phyloP scores from a whole-genome alignment of 805 yeast genomes.

The Metschnikowia drakensbergensis region DNA sequence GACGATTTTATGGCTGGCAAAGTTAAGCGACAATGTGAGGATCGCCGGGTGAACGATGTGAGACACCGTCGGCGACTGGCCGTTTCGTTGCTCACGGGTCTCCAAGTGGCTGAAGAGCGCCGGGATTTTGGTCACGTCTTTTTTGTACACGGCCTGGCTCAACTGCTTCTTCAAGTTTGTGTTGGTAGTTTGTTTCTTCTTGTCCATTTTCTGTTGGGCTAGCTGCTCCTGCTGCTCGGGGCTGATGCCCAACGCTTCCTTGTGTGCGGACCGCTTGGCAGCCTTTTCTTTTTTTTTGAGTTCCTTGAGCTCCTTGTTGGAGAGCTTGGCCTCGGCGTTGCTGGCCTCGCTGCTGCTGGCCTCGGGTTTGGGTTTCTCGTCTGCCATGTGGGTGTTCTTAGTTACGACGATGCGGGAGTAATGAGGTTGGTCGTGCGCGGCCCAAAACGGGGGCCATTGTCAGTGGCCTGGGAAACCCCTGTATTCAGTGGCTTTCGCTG shows the following conservation, averaged over 20 bases:
- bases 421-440: neutral
- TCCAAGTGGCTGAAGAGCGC: slow-evolving; percentile 76
- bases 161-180: slow-evolving; percentile 52
- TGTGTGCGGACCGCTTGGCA: slow-evolving; percentile 86
- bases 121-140: slow-evolving; percentile 47
- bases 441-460: no score
- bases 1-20: slow-evolving; percentile 78
- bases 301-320: slow-evolving; percentile 84
- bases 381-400: slow-evolving; percentile 7
- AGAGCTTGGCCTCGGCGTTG: slow-evolving; percentile 25
- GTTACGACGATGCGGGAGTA: neutral
- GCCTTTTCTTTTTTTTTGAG: slow-evolving; percentile 86
- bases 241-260: slow-evolving; percentile 59
- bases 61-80: slow-evolving; percentile 50
- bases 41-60: slow-evolving; percentile 85
- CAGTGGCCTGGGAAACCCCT: no score
- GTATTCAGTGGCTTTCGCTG: slow-evolving; percentile 25
- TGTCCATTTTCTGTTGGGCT: slow-evolving; percentile 42
- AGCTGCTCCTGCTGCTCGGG: slow-evolving; percentile 42
- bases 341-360: slow-evolving; percentile 4
- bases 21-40: slow-evolving; percentile 69
- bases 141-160: slow-evolving; percentile 47
- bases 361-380: slow-evolving; percentile 3
- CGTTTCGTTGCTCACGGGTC: slow-evolving; percentile 70
- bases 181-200: slow-evolving; percentile 39